phyloP scores from a whole-genome alignment of 306 rosid genomes.

The Corylus heterophylla region DNA sequence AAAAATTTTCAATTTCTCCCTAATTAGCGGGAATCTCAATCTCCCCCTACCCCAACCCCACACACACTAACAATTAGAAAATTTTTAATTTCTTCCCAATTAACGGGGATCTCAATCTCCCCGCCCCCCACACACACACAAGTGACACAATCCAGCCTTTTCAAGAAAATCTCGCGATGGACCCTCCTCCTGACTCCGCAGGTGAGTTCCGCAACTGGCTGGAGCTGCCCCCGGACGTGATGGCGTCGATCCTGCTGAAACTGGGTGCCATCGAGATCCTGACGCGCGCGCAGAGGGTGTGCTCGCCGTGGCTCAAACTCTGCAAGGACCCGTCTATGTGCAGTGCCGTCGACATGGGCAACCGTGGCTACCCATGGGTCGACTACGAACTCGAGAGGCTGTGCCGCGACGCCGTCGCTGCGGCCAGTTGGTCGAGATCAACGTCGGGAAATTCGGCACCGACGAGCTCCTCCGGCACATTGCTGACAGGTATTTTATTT shows the following conservation, averaged over 20 bases:
- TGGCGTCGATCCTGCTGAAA: conserved; percentile 39
- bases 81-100: too few relatives aligned
- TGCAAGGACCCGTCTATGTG: conserved; percentile 56
- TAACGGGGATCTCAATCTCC: too few relatives aligned
- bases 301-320: conserved; percentile 55
- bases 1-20: too few relatives aligned
- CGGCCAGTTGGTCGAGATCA: conserved; percentile 44
- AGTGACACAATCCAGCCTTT: too few relatives aligned
- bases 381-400: conserved; percentile 3
- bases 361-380: too few relatives aligned
- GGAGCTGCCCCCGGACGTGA: conserved; percentile 54
- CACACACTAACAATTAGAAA: too few relatives aligned
- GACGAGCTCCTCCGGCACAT: conserved; percentile 48
- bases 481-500: conserved; percentile 37
- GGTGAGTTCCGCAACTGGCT: conserved; percentile 38
- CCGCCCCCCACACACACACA: too few relatives aligned
- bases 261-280: conserved; percentile 46
- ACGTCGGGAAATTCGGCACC: conserved; percentile 41
- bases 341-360: conserved; percentile 52
- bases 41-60: too few relatives aligned
- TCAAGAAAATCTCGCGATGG: too few relatives aligned
- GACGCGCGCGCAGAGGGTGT: conserved; percentile 38
- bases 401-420: neutral
- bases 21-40: too few relatives aligned
- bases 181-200: too few relatives aligned